Evolutionary conservation across 1,284 basidiomycete genomes (phyloP).

Genomic region (Tremellales sp.): DNA sequence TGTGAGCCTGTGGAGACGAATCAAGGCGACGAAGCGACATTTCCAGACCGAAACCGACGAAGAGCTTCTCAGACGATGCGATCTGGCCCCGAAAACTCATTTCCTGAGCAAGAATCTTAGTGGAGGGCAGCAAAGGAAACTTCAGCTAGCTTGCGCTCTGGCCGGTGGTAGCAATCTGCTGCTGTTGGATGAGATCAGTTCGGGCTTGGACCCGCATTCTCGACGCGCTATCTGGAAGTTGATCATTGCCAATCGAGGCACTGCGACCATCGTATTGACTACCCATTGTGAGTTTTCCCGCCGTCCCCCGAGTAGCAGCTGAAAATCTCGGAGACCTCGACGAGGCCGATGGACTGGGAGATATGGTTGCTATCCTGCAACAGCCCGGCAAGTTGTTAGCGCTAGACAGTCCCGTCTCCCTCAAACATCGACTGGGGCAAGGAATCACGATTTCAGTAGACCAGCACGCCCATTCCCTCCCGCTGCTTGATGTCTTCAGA

Average conservation of each 20-base stretch:
- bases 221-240: conserved; percentile 72
- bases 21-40: conserved; percentile 61
- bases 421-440: conserved; percentile 67
- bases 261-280: conserved; percentile 63
- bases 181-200: conserved; percentile 68
- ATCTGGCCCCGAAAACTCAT: conserved; percentile 63
- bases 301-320: conserved; percentile 1
- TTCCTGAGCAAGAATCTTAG: conserved; percentile 63
- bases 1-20: conserved; percentile 64
- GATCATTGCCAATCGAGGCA: conserved; percentile 61
- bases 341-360: conserved; percentile 72
- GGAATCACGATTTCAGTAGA: conserved; percentile 60
- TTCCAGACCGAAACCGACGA: conserved; percentile 51
- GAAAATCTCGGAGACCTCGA: conserved; percentile 57
- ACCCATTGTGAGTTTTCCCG: conserved; percentile 56
- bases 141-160: conserved; percentile 71
- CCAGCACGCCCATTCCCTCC: conserved; percentile 36
- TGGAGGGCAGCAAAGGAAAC: conserved; percentile 76
- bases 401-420: conserved; percentile 63
- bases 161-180: conserved; percentile 63
- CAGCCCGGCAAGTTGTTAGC: conserved; percentile 71
- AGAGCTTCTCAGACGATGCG: conserved; percentile 64
- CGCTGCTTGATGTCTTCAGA: background rate
- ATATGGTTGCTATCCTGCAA: conserved; percentile 68
- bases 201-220: conserved; percentile 73